A percentile compares a stretch with the other conserved stretches of the same genome.
These are phyloP conservation scores for Herpotrichia juniperi DNA, from an alignment of 2,329 filamentous ascomycete genomes.

Conservation along the genomic window DNA sequence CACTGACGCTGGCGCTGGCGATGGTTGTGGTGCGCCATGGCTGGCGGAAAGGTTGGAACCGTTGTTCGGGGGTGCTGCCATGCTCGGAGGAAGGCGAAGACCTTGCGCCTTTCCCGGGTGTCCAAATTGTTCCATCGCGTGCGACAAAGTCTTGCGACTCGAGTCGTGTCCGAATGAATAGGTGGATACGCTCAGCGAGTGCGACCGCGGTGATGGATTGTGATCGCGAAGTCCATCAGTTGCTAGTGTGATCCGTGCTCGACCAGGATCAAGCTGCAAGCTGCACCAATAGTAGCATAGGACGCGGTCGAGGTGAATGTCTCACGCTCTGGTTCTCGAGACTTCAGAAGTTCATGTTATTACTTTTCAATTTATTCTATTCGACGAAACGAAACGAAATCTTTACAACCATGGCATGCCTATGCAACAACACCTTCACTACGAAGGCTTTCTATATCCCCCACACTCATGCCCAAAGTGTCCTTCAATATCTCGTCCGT, in stretches of 20 bases:
- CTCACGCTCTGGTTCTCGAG: too few relatives aligned
- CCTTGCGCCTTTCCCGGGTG: conserved; percentile 7
- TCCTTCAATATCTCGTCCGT: conserved; percentile 44
- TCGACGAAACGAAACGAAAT: too few relatives aligned
- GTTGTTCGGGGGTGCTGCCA: too few relatives aligned
- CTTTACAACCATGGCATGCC: too few relatives aligned
- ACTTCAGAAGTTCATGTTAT: too few relatives aligned
- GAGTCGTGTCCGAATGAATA: not conserved
- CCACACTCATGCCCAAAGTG: conserved; percentile 37
- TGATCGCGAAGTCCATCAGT: conserved; percentile 1
- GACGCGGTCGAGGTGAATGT: not conserved
- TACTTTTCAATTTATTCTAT: too few relatives aligned
- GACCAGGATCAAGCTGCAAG: not conserved
- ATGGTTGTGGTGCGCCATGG: conserved; percentile 23
- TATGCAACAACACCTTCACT: conserved; percentile 44
- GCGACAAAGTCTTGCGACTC: conserved; percentile 1
- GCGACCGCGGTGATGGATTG: not conserved
- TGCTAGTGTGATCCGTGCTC: not conserved
- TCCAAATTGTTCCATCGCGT: conserved; percentile 25
- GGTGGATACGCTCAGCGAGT: conserved; percentile 1
- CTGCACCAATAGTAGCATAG: not conserved
- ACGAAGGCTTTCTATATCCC: conserved; percentile 38
- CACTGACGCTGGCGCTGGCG: conserved; percentile 22
- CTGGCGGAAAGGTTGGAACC: conserved; percentile 3
- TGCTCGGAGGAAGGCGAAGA: not conserved